These are phyloP conservation scores for Volutella citrinella DNA, from an alignment of 2,329 filamentous ascomycete species.

Conservation along the genomic window DNA sequence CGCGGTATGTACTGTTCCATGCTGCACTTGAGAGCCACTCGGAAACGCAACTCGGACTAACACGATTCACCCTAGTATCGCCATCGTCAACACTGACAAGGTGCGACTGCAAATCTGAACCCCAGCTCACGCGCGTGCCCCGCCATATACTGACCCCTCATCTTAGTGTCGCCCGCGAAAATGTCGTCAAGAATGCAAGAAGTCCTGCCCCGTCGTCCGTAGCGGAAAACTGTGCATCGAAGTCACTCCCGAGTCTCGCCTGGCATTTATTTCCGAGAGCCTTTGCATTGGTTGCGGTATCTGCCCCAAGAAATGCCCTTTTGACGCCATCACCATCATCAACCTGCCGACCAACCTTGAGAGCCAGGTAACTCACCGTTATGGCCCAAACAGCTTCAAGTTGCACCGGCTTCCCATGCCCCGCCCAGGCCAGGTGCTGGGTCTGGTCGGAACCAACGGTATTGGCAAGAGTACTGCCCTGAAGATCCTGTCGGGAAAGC, in stretches of 20 bases:
- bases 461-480: conserved; percentile 99
- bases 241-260: conserved; percentile 81
- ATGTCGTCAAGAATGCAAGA: conserved; percentile 99
- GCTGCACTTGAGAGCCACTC: no score
- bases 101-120: conserved; percentile 40
- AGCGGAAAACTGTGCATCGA: conserved; percentile 98
- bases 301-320: conserved; percentile 98
- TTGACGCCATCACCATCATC: conserved; percentile 99
- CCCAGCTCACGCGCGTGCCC: conserved; percentile 27
- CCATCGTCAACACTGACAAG: conserved; percentile 99
- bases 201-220: conserved; percentile 94
- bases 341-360: conserved; percentile 99
- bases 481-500: conserved; percentile 96
- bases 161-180: conserved; percentile 52
- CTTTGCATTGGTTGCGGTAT: conserved; percentile 99
- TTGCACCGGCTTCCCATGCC: conserved; percentile 95
- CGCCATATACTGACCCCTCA: conserved; percentile 25
- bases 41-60: no score
- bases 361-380: conserved; percentile 95
- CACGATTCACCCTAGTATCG: no score
- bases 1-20: conserved; percentile 74
- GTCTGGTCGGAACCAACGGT: conserved; percentile 98
- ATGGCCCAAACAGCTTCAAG: conserved; percentile 99
- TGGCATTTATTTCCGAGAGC: conserved; percentile 96
- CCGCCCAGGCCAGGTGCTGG: conserved; percentile 89